A percentile compares a stretch with the other conserved stretches of the same genome.
These are phyloP conservation scores for Solanum medicagineum DNA, from an alignment of 257 asterid species.

Conservation along the genomic window DNA sequence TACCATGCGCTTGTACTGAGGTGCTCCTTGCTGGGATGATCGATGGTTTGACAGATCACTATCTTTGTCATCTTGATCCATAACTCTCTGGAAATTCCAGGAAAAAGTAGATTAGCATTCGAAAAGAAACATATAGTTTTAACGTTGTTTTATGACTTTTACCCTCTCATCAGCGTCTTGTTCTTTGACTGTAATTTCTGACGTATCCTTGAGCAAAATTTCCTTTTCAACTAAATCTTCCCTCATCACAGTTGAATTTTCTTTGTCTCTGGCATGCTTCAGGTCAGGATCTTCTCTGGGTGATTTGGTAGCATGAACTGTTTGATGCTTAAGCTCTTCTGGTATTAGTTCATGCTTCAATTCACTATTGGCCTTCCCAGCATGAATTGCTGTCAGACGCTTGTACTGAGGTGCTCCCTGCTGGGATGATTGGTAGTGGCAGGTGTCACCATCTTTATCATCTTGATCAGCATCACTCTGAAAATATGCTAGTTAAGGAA, in stretches of 20 bases:
- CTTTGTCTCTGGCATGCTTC: neutral
- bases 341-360: neutral
- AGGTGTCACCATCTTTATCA: neutral
- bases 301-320: neutral
- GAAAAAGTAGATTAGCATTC: neutral
- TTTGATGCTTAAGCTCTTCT: neutral
- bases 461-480: neutral
- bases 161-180: constrained; percentile 14
- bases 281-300: neutral
- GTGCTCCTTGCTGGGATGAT: neutral
- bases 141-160: neutral
- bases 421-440: neutral
- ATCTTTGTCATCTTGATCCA: neutral
- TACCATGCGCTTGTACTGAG: neutral
- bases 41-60: neutral
- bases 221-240: constrained; percentile 53
- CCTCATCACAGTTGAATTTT: constrained; percentile 20
- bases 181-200: constrained; percentile 2
- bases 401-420: neutral
- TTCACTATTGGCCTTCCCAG: neutral
- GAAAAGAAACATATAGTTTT: neutral
- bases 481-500: neutral
- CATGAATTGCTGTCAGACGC: neutral
- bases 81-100: neutral
- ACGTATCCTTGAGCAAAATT: neutral